Conservation (phyloP, 148 eudicot species). For the Chenopodium formosanum region DNA sequence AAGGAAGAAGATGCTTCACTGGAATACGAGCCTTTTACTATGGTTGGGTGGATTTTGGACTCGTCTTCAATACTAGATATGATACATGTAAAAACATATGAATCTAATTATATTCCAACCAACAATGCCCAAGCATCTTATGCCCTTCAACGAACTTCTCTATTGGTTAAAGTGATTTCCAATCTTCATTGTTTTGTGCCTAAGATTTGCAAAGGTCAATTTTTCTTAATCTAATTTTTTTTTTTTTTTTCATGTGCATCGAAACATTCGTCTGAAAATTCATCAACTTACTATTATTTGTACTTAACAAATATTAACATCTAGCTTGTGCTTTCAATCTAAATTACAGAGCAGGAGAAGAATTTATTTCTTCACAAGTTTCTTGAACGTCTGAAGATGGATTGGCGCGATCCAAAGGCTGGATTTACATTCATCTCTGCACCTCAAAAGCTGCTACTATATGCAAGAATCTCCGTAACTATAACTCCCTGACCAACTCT, state of each 20-base stretch:
- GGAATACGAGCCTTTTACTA: conserved; percentile 67
- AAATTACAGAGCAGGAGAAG: conserved; percentile 73
- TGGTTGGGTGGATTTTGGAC: conserved; percentile 64
- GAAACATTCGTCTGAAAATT: background rate
- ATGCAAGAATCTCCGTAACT: conserved; percentile 70
- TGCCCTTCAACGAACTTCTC: conserved; percentile 86
- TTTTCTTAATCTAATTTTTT: conserved; percentile 12
- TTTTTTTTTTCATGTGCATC: conserved; percentile 8
- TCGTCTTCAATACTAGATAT: conserved; percentile 34
- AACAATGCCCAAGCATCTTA: conserved; percentile 58
- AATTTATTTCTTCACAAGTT: conserved; percentile 81
- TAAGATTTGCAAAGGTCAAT: conserved; percentile 78
- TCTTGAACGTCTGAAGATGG: conserved; percentile 55
- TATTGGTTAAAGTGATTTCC: conserved; percentile 91
- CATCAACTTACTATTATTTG: conserved; percentile 1
- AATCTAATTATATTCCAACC: conserved; percentile 40
- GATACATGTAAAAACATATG: conserved; percentile 32
- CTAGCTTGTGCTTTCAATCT: conserved; percentile 7
- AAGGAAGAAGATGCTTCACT: conserved; percentile 74
- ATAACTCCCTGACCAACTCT: conserved; percentile 28
- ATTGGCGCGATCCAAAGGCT: conserved; percentile 38
- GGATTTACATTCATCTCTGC: conserved; percentile 34
- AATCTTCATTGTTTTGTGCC: conserved; percentile 98
- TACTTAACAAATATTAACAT: conserved; percentile 4
- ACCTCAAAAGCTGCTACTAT: conserved; percentile 48